Percentiles rank a stretch among this genome's conserved stretches.
Evolutionary conservation across 768 basidiomycete species (phyloP).

Genomic region (Boletus huronensis): DNA sequence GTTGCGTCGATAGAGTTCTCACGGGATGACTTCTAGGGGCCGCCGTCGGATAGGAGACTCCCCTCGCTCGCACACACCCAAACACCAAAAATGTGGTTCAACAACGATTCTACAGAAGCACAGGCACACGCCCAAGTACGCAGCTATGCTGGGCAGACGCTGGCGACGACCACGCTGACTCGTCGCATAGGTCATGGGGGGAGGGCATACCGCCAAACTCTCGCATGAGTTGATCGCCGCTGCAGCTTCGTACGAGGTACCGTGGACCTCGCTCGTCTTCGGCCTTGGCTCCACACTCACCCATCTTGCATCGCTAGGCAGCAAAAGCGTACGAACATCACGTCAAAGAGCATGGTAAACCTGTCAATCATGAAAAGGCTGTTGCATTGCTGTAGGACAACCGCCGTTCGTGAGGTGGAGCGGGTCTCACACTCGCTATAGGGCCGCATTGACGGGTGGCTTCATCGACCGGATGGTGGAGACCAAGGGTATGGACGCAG

Average conservation of each 20-base stretch:
- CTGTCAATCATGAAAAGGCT: conserved; percentile 23
- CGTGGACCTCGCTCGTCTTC: neutral
- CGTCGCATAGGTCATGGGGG: conserved; percentile 11
- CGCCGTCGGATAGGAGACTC: too few relatives aligned
- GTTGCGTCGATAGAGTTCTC: too few relatives aligned
- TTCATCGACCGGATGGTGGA: conserved; percentile 24
- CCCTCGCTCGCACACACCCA: neutral
- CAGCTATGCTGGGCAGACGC: too few relatives aligned
- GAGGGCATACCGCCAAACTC: conserved; percentile 18
- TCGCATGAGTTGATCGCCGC: conserved; percentile 28
- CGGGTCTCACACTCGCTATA: conserved; percentile 3
- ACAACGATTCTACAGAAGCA: conserved; percentile 23
- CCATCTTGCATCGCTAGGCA: conserved; percentile 12
- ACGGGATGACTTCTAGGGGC: too few relatives aligned
- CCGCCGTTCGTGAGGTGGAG: too few relatives aligned
- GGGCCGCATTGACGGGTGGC: conserved; percentile 27
- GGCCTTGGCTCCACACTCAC: neutral
- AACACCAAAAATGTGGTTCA: conserved; percentile 21
- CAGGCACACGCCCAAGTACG: conserved; percentile 19
- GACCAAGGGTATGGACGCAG: conserved; percentile 22
- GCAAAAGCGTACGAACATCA: conserved; percentile 31
- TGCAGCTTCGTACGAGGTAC: conserved; percentile 29
- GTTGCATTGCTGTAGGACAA: conserved; percentile 24
- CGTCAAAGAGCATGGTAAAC: conserved; percentile 15
- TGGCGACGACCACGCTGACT: neutral